Evolutionary conservation across 164 flowering plant species (phyloP), one percentile per base, ranked within the genome.

Genomic region (Saururus chinensis): DNA sequence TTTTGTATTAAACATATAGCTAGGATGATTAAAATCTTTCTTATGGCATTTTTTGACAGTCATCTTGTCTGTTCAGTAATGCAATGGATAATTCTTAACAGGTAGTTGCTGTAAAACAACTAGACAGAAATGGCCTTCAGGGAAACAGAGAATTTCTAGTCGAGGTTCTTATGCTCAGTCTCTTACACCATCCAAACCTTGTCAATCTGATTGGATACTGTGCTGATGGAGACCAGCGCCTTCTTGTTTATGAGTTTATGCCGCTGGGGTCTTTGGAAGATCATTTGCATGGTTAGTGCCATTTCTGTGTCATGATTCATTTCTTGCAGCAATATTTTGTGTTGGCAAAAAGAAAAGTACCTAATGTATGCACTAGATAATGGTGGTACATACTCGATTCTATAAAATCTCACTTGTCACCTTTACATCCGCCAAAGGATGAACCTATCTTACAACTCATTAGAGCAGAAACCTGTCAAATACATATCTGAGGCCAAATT

Each of bases 131-230:
- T 72, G 93, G 95, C 22, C 86, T 87, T 70, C 97, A 90, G 77
- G 97, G 97, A 63, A 90, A 90, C 60, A 79, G 95, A 61, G 97
- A 90, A 56, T 90, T 88, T 68, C 66, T 90, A 68, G 97, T 90
- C 66, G 96, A 90, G 77, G 93, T 90, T 76, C 92, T 90, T 61
- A 90, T 90, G 97, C 97, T 90, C 67, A 87, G 92, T 74, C 87
- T 87, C 40, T 73, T 90, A 63, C 92, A 90, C 67, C 97, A 90
- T 69, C 77, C 81, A 35, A 90, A 85, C 75, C 89, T 90, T 60
- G 95, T 90, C 64, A 90, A 87, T 73, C 72, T 90, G 80, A 87
- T 85, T 62, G 97, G 97, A 53, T 90, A 90, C 73, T 87, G 95
- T 72, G 97, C 95, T 42, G 95, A 90, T 63, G 97, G 97, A 49